Conservation (phyloP, 495 filamentous ascomycete species). For the Xylaria flabelliformis region DNA sequence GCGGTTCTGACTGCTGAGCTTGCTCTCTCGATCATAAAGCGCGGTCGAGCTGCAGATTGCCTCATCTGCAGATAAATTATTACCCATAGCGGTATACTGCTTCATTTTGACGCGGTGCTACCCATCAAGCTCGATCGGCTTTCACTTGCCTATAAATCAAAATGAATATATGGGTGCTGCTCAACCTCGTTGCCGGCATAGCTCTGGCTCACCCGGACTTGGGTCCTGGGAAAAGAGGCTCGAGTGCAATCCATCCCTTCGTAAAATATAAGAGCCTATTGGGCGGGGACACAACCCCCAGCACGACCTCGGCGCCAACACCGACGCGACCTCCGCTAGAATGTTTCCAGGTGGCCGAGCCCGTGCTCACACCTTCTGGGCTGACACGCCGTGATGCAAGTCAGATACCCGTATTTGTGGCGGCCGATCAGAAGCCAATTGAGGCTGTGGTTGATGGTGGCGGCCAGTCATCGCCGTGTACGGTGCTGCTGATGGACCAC, state of each 20-base stretch:
- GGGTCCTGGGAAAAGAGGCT: neutral
- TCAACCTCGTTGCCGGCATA: slow-evolving; percentile 30
- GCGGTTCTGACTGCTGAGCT: neutral
- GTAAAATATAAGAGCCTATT: slow-evolving; percentile 35
- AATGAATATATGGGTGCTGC: slow-evolving; percentile 20
- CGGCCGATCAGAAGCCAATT: slow-evolving; percentile 25
- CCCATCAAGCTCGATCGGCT: neutral
- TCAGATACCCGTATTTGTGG: slow-evolving; percentile 33
- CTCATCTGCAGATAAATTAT: neutral
- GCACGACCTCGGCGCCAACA: slow-evolving; percentile 18
- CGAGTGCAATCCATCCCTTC: slow-evolving; percentile 30
- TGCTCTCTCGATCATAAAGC: neutral
- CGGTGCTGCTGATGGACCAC: slow-evolving; percentile 67
- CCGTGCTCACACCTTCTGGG: slow-evolving; percentile 60
- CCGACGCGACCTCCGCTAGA: slow-evolving; percentile 47
- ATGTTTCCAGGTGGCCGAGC: slow-evolving; percentile 74
- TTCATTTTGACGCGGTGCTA: neutral
- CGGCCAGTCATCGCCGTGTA: neutral
- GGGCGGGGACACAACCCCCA: slow-evolving; percentile 15
- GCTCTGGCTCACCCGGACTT: slow-evolving; percentile 31
- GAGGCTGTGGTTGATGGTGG: slow-evolving; percentile 42
- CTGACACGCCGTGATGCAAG: slow-evolving; percentile 44
- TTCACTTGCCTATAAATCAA: neutral
- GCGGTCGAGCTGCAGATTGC: neutral
- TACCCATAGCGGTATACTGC: neutral